phyloP scores from a whole-genome alignment of 768 basidiomycete genomes.

The Polyporus arcularius region DNA sequence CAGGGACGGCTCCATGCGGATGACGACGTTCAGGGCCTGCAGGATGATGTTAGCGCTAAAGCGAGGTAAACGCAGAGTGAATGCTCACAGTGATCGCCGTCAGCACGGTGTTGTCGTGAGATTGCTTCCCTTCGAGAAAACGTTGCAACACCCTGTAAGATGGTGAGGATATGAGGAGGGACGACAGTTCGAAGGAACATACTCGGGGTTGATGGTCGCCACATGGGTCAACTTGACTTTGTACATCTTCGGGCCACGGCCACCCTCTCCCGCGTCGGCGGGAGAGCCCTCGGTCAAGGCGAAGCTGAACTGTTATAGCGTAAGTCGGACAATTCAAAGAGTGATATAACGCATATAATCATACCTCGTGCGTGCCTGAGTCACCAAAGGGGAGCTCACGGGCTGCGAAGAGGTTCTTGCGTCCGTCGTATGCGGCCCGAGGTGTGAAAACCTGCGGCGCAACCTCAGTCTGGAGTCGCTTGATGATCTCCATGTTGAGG shows the following conservation, averaged over 20 bases:
- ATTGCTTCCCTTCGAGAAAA: constrained; percentile 66
- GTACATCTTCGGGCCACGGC: constrained; percentile 59
- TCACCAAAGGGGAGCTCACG: constrained; percentile 62
- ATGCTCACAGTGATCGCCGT: constrained; percentile 62
- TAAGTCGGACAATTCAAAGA: neutral
- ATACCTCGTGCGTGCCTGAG: constrained; percentile 50
- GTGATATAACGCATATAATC: constrained; percentile 16
- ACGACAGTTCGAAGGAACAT: constrained; percentile 36
- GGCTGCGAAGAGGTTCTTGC: constrained; percentile 73
- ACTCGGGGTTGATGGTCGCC: constrained; percentile 83
- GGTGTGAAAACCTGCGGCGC: constrained; percentile 73
- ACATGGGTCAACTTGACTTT: constrained; percentile 67
- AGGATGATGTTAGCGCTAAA: neutral
- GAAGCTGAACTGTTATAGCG: constrained; percentile 46
- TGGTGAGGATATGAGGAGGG: neutral
- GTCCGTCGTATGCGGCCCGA: constrained; percentile 73
- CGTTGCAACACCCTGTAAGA: constrained; percentile 56
- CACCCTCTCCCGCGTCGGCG: constrained; percentile 16
- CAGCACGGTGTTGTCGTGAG: constrained; percentile 64
- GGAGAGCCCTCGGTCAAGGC: constrained; percentile 42
- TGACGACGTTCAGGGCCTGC: constrained; percentile 72
- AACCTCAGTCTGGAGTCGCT: constrained; percentile 55
- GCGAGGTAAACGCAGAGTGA: neutral
- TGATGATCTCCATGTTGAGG: constrained; percentile 72
- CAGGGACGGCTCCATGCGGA: constrained; percentile 73